phyloP scores from a whole-genome alignment of 1,284 basidiomycete genomes.

The Sutorius eximius region DNA sequence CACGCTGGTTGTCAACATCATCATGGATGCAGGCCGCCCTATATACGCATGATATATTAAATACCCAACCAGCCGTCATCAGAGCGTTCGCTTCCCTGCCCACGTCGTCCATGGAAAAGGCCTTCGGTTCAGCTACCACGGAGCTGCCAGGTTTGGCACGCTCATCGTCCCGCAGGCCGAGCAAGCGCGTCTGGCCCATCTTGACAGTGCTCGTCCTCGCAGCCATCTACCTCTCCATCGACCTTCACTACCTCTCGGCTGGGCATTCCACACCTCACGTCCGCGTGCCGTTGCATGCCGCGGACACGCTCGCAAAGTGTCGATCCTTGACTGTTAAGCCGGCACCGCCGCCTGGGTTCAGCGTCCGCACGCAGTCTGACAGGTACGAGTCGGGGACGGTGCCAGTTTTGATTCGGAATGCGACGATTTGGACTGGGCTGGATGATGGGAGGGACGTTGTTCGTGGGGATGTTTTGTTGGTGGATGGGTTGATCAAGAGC shows the following conservation, averaged over 20 bases:
- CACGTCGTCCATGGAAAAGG: conserved; percentile 14
- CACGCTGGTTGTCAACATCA: too few relatives aligned
- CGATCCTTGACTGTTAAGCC: conserved; percentile 35
- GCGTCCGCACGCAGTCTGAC: conserved; percentile 58
- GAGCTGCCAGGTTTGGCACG: not conserved
- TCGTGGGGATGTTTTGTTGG: conserved; percentile 54
- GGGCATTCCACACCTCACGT: not conserved
- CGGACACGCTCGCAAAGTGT: conserved; percentile 24
- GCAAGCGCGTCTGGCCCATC: conserved; percentile 15
- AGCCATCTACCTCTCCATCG: conserved; percentile 16
- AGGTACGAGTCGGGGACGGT: conserved; percentile 62
- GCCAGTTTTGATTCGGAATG: conserved; percentile 67
- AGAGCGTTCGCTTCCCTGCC: not conserved
- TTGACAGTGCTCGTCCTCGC: conserved; percentile 16
- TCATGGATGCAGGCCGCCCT: not conserved
- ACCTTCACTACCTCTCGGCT: conserved; percentile 10
- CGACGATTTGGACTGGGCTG: conserved; percentile 79
- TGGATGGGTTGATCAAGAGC: conserved; percentile 51
- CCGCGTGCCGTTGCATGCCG: conserved; percentile 22
- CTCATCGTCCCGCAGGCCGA: conserved; percentile 7
- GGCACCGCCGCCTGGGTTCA: conserved; percentile 53
- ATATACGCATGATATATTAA: not conserved
- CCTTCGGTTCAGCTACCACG: not conserved
- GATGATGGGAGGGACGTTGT: conserved; percentile 60
- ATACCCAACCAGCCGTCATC: not conserved